Base-by-base conservation (phyloP, 192 early-diverging fungal species). In the Gonapodya sp. region DNA sequence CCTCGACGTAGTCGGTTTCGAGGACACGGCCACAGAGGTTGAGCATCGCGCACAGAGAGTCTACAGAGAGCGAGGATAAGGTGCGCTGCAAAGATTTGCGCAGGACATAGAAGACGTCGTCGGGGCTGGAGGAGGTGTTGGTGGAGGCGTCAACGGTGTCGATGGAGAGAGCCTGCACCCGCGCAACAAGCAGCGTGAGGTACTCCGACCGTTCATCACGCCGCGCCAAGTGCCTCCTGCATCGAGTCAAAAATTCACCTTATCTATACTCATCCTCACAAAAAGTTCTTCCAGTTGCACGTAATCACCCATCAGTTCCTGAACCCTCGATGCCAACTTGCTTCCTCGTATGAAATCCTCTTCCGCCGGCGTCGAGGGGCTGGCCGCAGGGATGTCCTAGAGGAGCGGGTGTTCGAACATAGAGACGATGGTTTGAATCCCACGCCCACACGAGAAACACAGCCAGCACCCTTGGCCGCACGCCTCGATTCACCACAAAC, bases 91-190 rank as follows among this genome's bases (percentile, higher is more conserved):
- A 83, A 1, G 91, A 89, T 32, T 92, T 93, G 80, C 94, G 93
- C 31, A 95, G 84, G 37, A 99, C 93, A 84, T 94, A 99, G 83
- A 98, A 97, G 2, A 96, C 90, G 81, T 99, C 97, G 72, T 95
- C 97, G 8, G 98, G 96, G 81, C 93, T 91, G 1, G 87, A 89
- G 24, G 90, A 91, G 0, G 89, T 90, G 18, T 35, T 64, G 31
- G 33, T 73, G 34, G 18, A 31, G 1, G 81, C 79, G 1, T 78
- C 84, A 18, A 84, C 81, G 35, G 80, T 64, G 73, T 93, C 90
- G 30, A 89, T 87, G 36, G 89, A 31, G n/a, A 79, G 80, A n/a
- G 77, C 83, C 80, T 80, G 78, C 2, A 82, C 8, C 73, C 79
- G 37, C 85, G 79, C 16, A 72, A 30, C 16, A 72, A 16, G 64